A percentile compares a stretch with the other conserved stretches of the same genome.
These are phyloP conservation scores for Alternaria sp. DNA, from an alignment of 2,329 filamentous ascomycete species.

Conservation along the genomic window DNA sequence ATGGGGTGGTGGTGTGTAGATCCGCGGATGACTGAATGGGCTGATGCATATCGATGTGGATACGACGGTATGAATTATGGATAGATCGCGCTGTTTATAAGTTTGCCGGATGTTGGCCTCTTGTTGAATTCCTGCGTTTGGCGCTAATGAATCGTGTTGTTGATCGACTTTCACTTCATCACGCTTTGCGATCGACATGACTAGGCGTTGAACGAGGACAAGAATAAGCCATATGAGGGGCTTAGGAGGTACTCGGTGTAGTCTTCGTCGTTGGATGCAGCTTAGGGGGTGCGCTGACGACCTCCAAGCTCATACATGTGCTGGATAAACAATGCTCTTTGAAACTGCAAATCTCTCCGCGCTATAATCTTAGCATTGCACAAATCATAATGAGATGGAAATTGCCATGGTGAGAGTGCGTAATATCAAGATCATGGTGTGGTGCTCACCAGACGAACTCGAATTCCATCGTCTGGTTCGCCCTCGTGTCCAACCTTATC, in stretches of 20 bases:
- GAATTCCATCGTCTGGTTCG: constrained; percentile 2
- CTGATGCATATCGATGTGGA: background rate
- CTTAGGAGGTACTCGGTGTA: background rate
- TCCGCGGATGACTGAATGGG: background rate
- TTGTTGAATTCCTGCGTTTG: background rate
- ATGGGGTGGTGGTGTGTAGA: constrained; percentile 34
- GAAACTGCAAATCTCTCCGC: background rate
- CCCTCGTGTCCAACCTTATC: constrained; percentile 6
- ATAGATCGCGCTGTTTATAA: background rate
- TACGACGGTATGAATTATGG: no score
- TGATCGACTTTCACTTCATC: background rate
- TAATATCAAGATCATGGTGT: background rate
- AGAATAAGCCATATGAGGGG: background rate
- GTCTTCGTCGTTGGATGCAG: background rate
- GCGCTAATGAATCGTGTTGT: background rate
- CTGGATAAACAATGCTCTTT: background rate
- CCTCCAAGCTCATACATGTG: background rate
- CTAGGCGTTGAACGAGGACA: background rate
- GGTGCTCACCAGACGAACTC: constrained; percentile 4
- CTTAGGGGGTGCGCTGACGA: background rate
- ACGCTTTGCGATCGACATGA: background rate
- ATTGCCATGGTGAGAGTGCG: background rate
- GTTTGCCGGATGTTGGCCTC: background rate
- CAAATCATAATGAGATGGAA: background rate
- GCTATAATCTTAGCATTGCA: background rate